Evolutionary conservation across 306 rosid genomes (phyloP), one percentile per base, ranked within the genome.

Genomic region (Acmispon strigosus): DNA sequence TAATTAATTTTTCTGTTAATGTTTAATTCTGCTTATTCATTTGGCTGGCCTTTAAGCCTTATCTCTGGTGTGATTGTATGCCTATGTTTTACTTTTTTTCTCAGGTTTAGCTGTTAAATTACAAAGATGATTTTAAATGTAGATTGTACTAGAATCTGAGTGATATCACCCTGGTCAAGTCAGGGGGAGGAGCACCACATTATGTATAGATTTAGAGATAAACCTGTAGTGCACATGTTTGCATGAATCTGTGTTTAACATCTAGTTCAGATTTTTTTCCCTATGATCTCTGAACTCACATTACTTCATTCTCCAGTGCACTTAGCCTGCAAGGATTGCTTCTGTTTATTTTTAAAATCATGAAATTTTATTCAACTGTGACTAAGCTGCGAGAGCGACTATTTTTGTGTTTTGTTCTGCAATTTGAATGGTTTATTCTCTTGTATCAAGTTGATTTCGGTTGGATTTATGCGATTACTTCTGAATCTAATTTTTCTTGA

Each of bases 401-500:
- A 70, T 8, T 53, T 10, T 48, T n/a, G 44, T 36, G 29, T 48
- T 65, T 41, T 58, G 48, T 71, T 64, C 18, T 63, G 62, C 73
- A 14, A 55, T 44, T 44, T 72, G 42, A 78, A 15, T 61, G 50
- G 58, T 75, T 63, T 49, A 64, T 59, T 53, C 65, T 27, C 47
- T 27, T 17, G 7, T 0, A 2, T 42, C 24, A 15, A 59, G 72
- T 34, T 44, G 60, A 54, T 54, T 32, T 45, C 19, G 2, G 8
- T 7, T 4, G 51, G 34, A 29, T 44, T 37, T 43, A 13, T 19
- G 17, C 32, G 11, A 20, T 15, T 73, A 52, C 16, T 17, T 34
- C 20, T 3, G 11, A 10, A 13, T 37, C 5, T 15, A 7, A 4
- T 4, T 60, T 54, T 29, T 50, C 48, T 56, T 14, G 34, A 45